Conservation (phyloP, 805 yeast genomes). For the Saccharomycopsis sp. region DNA sequence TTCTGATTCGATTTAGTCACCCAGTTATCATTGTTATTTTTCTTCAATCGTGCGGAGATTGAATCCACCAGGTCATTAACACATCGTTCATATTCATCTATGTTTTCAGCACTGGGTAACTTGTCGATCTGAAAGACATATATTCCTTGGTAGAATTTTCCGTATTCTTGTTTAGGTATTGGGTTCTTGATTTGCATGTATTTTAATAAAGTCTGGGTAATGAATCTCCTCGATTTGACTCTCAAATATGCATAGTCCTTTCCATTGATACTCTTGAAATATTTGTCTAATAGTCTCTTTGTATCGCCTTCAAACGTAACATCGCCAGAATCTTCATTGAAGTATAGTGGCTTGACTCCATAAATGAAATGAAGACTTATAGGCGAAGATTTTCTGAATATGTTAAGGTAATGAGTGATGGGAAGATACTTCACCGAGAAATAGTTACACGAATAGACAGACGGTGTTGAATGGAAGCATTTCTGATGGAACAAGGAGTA, state of each 20-base stretch:
- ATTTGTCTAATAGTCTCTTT: not conserved
- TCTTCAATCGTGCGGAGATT: not conserved
- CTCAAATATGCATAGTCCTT: slow-evolving; percentile 1
- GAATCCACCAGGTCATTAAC: not conserved
- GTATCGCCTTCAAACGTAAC: not conserved
- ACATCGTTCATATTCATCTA: not conserved
- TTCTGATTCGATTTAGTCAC: not conserved
- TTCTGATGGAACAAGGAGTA: not conserved
- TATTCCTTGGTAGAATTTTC: not conserved
- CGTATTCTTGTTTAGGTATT: not conserved
- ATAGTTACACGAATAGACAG: not conserved
- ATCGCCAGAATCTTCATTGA: not conserved
- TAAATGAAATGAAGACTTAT: not conserved
- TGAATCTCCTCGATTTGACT: not conserved
- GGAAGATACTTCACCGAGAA: not conserved
- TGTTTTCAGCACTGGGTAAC: not conserved
- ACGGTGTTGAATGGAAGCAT: not conserved
- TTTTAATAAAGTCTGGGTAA: not conserved
- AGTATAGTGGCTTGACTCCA: not conserved
- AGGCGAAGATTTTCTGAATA: slow-evolving; percentile 1
- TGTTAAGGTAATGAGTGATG: not conserved
- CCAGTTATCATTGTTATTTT: not conserved
- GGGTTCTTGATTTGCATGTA: not conserved
- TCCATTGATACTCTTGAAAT: not conserved
- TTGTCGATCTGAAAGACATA: not conserved